A percentile compares a stretch with the other conserved stretches of the same genome.
Evolutionary conservation across 225 moss, liverwort and hornwort genomes (phyloP).

Genomic region (Marchantia paleacea): DNA sequence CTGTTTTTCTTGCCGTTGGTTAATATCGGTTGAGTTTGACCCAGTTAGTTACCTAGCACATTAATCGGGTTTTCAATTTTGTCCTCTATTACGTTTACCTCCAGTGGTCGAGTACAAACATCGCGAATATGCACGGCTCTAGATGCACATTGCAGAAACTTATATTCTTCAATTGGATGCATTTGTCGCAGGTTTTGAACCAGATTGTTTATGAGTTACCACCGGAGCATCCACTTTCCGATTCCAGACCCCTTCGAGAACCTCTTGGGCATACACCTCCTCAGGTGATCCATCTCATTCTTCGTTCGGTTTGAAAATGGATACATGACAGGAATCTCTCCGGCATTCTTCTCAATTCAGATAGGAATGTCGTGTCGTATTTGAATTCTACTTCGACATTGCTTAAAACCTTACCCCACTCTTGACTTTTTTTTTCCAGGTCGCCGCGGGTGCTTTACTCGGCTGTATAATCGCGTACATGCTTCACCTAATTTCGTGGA

Average conservation of each 20-base stretch:
- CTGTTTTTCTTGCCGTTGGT: neutral
- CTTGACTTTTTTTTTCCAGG: conserved; percentile 37
- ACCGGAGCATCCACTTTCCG: conserved; percentile 96
- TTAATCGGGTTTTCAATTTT: too few relatives aligned
- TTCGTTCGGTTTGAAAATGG: too few relatives aligned
- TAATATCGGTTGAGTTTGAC: too few relatives aligned
- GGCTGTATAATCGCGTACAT: conserved; percentile 80
- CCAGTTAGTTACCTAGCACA: too few relatives aligned
- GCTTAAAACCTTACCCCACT: neutral
- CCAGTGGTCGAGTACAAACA: neutral
- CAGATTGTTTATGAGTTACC: conserved; percentile 98
- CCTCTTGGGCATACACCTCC: conserved; percentile 97
- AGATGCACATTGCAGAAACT: neutral
- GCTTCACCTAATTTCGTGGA: conserved; percentile 59
- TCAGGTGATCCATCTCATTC: conserved; percentile 50
- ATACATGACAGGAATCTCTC: neutral
- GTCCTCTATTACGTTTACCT: neutral
- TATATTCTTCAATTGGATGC: neutral
- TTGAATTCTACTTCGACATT: too few relatives aligned
- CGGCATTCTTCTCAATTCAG: neutral
- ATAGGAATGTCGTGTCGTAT: too few relatives aligned
- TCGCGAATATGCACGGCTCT: neutral
- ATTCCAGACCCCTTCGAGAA: conserved; percentile 90
- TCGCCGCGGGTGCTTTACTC: conserved; percentile 86
- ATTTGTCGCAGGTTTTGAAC: conserved; percentile 70